Percentiles rank a stretch among this genome's conserved stretches.
Evolutionary conservation across 2,329 filamentous ascomycete species (phyloP).

Genomic region (Aureobasidium pullulans): DNA sequence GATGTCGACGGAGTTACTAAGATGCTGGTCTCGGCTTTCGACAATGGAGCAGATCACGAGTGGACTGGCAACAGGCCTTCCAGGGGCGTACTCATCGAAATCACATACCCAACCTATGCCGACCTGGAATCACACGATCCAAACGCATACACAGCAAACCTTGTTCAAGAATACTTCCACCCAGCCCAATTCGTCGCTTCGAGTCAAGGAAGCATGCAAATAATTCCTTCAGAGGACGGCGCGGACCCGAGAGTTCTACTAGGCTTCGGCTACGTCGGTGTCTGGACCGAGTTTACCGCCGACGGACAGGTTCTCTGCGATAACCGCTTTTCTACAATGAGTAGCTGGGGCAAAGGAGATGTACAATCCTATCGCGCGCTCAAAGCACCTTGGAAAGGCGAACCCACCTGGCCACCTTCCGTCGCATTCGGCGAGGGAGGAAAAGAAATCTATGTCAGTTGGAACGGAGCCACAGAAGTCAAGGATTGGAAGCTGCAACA

Average conservation of each 20-base stretch:
- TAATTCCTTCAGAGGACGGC: constrained; percentile 12
- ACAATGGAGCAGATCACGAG: constrained; percentile 32
- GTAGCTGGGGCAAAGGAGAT: constrained; percentile 22
- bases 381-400: constrained; percentile 26
- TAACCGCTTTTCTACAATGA: constrained; percentile 33
- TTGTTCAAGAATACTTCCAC: constrained; percentile 24
- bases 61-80: constrained; percentile 14
- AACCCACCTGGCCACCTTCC: constrained; percentile 20
- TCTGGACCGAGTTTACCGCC: constrained; percentile 40
- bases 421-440: constrained; percentile 16
- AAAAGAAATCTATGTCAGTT: constrained; percentile 33
- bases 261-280: constrained; percentile 48
- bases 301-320: constrained; percentile 36
- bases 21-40: constrained; percentile 38
- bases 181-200: constrained; percentile 19
- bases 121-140: too few species aligned
- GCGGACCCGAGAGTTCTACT: constrained; percentile 27
- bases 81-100: constrained; percentile 25
- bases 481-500: constrained; percentile 35
- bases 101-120: constrained; percentile 21
- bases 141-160: constrained; percentile 21
- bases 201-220: constrained; percentile 22
- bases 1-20: constrained; percentile 21
- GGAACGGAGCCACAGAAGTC: constrained; percentile 45
- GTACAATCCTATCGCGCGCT: constrained; percentile 32